Base-by-base conservation (phyloP, 2,329 filamentous ascomycete genomes). In the Botrytis pseudocinerea region DNA sequence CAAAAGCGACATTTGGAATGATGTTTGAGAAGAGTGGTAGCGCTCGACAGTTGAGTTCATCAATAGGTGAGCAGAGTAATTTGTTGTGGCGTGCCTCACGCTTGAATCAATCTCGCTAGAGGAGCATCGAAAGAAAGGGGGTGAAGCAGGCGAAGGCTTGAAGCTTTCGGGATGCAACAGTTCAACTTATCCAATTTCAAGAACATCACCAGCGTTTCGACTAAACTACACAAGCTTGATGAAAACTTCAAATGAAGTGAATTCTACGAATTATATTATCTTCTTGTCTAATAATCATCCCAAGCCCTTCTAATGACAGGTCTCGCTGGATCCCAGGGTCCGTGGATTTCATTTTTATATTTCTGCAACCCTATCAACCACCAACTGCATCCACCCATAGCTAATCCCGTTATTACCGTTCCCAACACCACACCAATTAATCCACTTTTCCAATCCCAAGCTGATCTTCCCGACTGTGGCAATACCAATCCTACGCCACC, bases 271-370 rank as follows among this genome's bases (percentile, higher is more conserved):
- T 4, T 22, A 9, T 10, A 18, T 6, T 4, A 40, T 25, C 25
- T 8, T 6, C 18, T 12, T 10, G n/a, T 46, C 40, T 70, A 70
- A 70, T 70, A 70, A 70, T 70, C 68, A 62, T 70, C 68, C 68
- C 68, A 70, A 46, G 68, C 68, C 40, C 68, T 70, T 51, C 94
- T 90, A 76, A 96, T 95, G 72, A 96, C 89, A 16, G 96, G 96
- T 80, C 95, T 88, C 10, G 96, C 96, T 32, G 95, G 95, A 84
- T 99, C 96, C 96, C 96, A 99, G 1, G 96, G 96, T 61, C 96
- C 96, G 80, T 95, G 93, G 77, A 99, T 98, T 83, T 98, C 96
- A 82, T 98, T 98, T 86, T 99, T 99, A 83, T 98, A 99, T 84
- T 97, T 95, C 83, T 99, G 96, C 82, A 99, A 83, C 14, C 94